Evolutionary conservation across 495 filamentous ascomycete genomes (phyloP).

Genomic region (Xylona heveae): DNA sequence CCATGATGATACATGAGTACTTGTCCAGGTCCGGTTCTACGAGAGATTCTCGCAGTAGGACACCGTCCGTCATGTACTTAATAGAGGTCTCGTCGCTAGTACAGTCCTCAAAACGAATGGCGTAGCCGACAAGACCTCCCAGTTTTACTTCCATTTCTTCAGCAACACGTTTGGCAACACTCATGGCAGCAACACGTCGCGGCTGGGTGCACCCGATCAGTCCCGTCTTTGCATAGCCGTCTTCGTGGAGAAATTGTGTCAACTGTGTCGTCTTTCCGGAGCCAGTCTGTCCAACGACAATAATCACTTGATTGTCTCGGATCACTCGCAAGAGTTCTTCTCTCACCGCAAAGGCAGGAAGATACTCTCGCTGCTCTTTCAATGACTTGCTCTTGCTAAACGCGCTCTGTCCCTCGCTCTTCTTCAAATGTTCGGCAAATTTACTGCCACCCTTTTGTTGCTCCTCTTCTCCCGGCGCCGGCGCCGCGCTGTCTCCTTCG

Average conservation of each 20-base stretch:
- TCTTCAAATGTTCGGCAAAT: constrained; percentile 80
- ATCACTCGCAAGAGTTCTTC: constrained; percentile 92
- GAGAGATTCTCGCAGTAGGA: constrained; percentile 80
- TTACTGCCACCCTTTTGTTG: constrained; percentile 44
- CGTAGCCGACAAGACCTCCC: constrained; percentile 78
- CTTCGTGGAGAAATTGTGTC: constrained; percentile 87
- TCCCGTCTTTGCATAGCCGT: constrained; percentile 67
- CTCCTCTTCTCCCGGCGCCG: constrained; percentile 51
- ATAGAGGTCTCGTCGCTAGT: constrained; percentile 86
- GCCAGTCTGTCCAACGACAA: constrained; percentile 91
- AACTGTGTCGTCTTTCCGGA: constrained; percentile 95
- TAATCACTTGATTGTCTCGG: constrained; percentile 88
- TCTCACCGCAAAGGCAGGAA: constrained; percentile 91
- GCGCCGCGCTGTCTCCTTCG: constrained; percentile 71
- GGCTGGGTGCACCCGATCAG: constrained; percentile 95
- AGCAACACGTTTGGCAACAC: constrained; percentile 91
- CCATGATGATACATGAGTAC: constrained; percentile 99
- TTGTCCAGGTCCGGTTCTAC: constrained; percentile 82
- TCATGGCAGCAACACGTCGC: constrained; percentile 92
- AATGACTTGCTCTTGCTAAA: constrained; percentile 88
- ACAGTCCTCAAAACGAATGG: constrained; percentile 97
- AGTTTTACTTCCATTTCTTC: constrained; percentile 98
- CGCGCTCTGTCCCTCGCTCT: constrained; percentile 66
- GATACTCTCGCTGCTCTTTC: constrained; percentile 76
- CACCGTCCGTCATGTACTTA: constrained; percentile 99